Conservation (phyloP, 108 stramenopile genomes). For the Fistulifera solaris region DNA sequence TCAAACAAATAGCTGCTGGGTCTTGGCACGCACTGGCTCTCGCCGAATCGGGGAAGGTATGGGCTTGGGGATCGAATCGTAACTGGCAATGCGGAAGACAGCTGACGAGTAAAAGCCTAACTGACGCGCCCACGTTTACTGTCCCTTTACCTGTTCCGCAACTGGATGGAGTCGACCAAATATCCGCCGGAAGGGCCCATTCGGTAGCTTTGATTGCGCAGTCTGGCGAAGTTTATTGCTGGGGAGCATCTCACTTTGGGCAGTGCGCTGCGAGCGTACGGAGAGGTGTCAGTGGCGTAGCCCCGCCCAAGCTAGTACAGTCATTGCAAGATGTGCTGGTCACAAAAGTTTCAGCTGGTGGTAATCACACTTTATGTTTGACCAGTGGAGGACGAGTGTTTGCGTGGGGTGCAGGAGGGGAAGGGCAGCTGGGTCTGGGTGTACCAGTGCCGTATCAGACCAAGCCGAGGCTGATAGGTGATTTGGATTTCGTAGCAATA, state of each 20-base stretch:
- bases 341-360: constrained; percentile 76
- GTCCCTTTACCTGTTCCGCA: constrained; percentile 7
- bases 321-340: constrained; percentile 51
- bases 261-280: constrained; percentile 46
- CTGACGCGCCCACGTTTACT: constrained; percentile 15
- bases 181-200: constrained; percentile 59
- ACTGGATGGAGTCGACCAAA: constrained; percentile 35
- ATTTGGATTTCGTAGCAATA: constrained; percentile 49
- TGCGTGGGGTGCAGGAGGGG: constrained; percentile 84
- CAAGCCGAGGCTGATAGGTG: constrained; percentile 42
- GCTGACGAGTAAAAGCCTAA: neutral
- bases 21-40: constrained; percentile 68
- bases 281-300: constrained; percentile 20
- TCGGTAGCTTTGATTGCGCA: constrained; percentile 52
- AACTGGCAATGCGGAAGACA: constrained; percentile 52
- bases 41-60: constrained; percentile 44
- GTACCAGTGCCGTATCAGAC: constrained; percentile 23
- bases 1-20: constrained; percentile 55
- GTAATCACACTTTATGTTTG: constrained; percentile 88
- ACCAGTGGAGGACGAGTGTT: constrained; percentile 78
- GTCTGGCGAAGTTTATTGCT: constrained; percentile 56
- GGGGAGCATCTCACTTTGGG: constrained; percentile 69
- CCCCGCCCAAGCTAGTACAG: constrained; percentile 55
- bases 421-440: constrained; percentile 95
- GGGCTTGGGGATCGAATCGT: constrained; percentile 72